phyloP scores from a whole-genome alignment of 208 protist species.

The Strigomonas culicis region DNA sequence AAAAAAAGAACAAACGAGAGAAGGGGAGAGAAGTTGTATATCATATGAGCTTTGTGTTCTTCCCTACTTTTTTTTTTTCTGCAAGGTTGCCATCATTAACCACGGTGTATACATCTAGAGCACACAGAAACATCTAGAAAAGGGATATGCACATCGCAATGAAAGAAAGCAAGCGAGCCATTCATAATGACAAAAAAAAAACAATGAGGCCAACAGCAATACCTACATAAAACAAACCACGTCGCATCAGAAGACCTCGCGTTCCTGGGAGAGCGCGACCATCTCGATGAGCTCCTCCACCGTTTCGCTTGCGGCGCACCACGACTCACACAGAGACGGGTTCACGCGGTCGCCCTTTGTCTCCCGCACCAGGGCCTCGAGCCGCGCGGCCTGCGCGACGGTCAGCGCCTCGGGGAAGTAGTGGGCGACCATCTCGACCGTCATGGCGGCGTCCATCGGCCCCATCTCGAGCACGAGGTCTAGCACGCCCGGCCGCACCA shows the following conservation, averaged over 20 bases:
- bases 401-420: slow-evolving; percentile 41
- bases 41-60: background rate
- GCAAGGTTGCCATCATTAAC: too few relatives aligned
- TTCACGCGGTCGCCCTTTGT: slow-evolving; percentile 9
- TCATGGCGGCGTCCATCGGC: slow-evolving; percentile 27
- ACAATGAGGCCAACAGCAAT: background rate
- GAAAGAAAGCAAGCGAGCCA: background rate
- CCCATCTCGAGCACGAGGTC: slow-evolving; percentile 70
- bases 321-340: slow-evolving; percentile 49
- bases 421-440: slow-evolving; percentile 54
- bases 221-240: background rate
- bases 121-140: background rate
- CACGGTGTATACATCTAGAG: background rate
- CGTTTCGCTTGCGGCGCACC: slow-evolving; percentile 21
- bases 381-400: background rate
- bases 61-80: background rate
- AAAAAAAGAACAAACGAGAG: slow-evolving; percentile 17
- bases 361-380: background rate
- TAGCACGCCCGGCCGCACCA: slow-evolving; percentile 61
- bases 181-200: background rate
- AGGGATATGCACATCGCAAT: background rate
- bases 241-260: slow-evolving; percentile 26
- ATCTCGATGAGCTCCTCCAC: slow-evolving; percentile 12
- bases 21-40: background rate
- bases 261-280: too few relatives aligned